A percentile compares a stretch with the other conserved stretches of the same genome.
Evolutionary conservation across 1,139 yeast genomes (phyloP).

Genomic region (Sugiyamaella pinicola): DNA sequence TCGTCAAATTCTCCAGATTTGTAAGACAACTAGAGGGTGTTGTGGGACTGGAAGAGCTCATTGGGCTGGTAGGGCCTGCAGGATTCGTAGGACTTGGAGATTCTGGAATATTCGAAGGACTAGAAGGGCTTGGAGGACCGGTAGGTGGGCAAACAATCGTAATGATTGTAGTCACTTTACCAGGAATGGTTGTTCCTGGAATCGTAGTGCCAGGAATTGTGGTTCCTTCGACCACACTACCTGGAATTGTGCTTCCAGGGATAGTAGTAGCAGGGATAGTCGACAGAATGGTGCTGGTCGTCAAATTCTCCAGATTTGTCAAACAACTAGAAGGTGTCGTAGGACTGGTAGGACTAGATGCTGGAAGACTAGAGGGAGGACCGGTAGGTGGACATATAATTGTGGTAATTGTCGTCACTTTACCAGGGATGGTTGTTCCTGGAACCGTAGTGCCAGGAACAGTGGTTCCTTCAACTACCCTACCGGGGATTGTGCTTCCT

Average conservation of each 20-base stretch:
- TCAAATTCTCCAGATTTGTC: background rate
- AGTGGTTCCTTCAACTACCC: conserved; percentile 18
- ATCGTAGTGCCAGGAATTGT: conserved; percentile 25
- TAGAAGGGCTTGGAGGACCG: background rate
- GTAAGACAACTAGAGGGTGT: background rate
- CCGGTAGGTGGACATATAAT: background rate
- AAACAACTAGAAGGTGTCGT: background rate
- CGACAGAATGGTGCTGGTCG: conserved; percentile 13
- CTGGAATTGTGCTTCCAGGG: conserved; percentile 24
- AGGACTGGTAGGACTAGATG: background rate
- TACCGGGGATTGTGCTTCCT: conserved; percentile 29
- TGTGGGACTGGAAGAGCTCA: background rate
- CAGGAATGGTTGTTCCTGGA: conserved; percentile 29
- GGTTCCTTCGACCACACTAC: conserved; percentile 15
- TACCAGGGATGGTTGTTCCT: conserved; percentile 9
- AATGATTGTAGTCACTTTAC: conserved; percentile 18
- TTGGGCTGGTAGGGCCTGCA: background rate
- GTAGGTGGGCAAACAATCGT: background rate
- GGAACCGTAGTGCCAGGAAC: conserved; percentile 26
- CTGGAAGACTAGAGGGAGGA: background rate
- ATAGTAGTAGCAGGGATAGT: conserved; percentile 18
- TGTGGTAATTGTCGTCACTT: conserved; percentile 18
- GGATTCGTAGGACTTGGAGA: conserved; percentile 18
- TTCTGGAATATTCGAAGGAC: background rate
- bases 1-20: background rate